Evolutionary conservation across 306 rosid species (phyloP).

Genomic region (Castanospermum australe): DNA sequence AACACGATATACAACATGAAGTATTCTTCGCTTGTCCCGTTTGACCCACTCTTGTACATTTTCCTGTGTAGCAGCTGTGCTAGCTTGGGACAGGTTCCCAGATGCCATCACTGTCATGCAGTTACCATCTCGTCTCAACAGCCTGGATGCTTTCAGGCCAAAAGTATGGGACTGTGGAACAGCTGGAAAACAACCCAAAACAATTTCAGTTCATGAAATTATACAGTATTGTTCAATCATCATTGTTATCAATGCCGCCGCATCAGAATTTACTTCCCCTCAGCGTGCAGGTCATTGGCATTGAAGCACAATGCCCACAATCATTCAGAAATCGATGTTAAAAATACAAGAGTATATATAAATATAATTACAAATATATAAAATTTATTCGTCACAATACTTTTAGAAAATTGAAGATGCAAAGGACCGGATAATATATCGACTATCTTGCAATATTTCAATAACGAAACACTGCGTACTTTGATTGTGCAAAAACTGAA

Average conservation of each 20-base stretch:
- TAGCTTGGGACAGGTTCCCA: constrained; percentile 44
- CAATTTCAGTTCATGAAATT: constrained; percentile 22
- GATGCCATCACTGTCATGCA: constrained; percentile 40
- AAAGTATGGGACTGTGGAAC: constrained; percentile 44
- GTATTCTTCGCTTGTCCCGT: constrained; percentile 68
- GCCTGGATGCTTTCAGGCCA: constrained; percentile 52
- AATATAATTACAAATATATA: neutral
- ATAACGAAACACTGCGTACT: no score
- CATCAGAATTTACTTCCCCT: neutral
- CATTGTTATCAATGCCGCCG: neutral
- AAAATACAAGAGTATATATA: neutral
- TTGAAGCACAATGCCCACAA: neutral
- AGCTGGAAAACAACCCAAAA: constrained; percentile 47
- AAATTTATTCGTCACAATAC: no score
- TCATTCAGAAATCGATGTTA: neutral
- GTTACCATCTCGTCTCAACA: constrained; percentile 50
- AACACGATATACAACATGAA: constrained; percentile 87
- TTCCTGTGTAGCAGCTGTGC: constrained; percentile 56
- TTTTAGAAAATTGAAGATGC: no score
- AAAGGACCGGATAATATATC: no score
- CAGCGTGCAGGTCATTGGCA: neutral
- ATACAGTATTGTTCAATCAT: neutral
- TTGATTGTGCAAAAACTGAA: no score
- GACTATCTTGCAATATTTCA: no score
- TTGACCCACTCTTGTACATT: constrained; percentile 80